Conservation (phyloP, 202 grass and related monocot genomes). For the Digitaria exilis region DNA sequence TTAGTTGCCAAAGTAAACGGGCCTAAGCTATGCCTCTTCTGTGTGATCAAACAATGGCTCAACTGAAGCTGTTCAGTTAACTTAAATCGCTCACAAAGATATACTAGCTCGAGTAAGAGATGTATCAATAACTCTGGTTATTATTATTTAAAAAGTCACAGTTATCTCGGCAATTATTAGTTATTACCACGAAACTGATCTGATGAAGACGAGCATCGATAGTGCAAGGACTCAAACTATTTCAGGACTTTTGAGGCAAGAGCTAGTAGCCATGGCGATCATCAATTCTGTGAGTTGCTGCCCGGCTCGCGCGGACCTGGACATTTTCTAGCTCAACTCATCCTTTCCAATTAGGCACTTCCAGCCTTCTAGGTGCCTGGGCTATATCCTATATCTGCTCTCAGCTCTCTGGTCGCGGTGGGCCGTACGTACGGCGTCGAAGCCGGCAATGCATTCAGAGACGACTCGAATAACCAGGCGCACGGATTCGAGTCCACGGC, state of each 20-base stretch:
- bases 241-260: background rate
- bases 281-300: background rate
- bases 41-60: no score
- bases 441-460: background rate
- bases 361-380: background rate
- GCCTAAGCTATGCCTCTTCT: no score
- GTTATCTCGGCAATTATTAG: background rate
- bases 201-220: background rate
- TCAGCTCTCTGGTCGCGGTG: background rate
- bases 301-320: background rate
- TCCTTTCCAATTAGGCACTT: background rate
- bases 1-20: no score
- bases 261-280: background rate
- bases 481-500: background rate
- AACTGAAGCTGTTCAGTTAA: background rate
- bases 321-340: background rate
- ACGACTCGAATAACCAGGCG: background rate
- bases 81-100: no score
- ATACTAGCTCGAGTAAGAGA: background rate
- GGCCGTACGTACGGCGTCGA: background rate
- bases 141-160: background rate
- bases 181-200: background rate
- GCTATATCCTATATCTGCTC: background rate
- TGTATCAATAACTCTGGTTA: background rate
- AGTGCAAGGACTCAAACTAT: background rate